These are phyloP conservation scores for Warburgia ugandensis DNA, from an alignment of 164 flowering plant species.

Conservation along the genomic window DNA sequence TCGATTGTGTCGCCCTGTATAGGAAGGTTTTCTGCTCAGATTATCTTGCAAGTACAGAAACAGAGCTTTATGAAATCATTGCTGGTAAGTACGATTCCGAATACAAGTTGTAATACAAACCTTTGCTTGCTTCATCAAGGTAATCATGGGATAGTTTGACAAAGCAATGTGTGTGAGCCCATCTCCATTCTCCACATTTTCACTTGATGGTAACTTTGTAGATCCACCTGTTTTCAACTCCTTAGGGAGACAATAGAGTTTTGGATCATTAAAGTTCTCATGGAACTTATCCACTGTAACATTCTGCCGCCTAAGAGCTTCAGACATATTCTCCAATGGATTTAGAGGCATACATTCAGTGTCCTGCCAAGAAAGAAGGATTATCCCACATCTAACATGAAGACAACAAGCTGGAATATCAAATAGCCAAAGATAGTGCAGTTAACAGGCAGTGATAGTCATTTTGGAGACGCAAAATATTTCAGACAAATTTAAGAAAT, in stretches of 20 bases:
- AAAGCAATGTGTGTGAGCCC: slow-evolving; percentile 20
- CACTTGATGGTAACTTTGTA: slow-evolving; percentile 18
- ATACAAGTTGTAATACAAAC: slow-evolving; percentile 23
- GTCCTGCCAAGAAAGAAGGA: slow-evolving; percentile 33
- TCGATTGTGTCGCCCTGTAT: slow-evolving; percentile 31
- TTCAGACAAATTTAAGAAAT: not conserved
- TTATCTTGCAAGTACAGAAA: not conserved
- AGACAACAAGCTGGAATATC: no score
- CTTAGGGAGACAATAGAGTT: slow-evolving; percentile 21
- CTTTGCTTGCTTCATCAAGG: slow-evolving; percentile 38
- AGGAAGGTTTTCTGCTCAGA: slow-evolving; percentile 7
- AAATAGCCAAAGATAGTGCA: no score
- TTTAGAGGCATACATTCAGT: slow-evolving; percentile 64
- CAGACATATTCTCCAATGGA: slow-evolving; percentile 51
- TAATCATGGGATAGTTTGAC: slow-evolving; percentile 26
- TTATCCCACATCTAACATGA: no score
- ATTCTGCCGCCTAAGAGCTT: slow-evolving; percentile 35
- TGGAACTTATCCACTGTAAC: slow-evolving; percentile 23
- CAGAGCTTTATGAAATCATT: no score
- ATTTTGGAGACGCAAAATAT: no score
- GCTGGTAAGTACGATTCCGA: no score
- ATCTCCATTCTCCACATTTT: slow-evolving; percentile 26
- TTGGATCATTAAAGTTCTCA: slow-evolving; percentile 33
- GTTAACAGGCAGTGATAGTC: no score
- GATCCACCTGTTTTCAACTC: slow-evolving; percentile 23